Conservation (phyloP, 2,329 filamentous ascomycete genomes). For the Byssochlamys sp. region DNA sequence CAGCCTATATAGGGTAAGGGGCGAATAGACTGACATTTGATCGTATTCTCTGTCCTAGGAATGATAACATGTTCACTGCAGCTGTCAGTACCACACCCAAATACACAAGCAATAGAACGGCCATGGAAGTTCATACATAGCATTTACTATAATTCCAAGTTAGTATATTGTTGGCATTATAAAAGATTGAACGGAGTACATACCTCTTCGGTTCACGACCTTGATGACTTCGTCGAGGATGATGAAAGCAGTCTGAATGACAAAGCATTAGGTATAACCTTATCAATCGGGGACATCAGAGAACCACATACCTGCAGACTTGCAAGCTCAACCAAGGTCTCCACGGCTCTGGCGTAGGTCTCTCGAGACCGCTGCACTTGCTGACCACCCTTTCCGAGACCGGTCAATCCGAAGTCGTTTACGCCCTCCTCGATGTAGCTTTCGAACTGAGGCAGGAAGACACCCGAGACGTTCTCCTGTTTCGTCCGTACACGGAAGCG, state of each 20-base stretch:
- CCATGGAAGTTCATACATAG: conserved; percentile 55
- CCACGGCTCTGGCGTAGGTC: conserved; percentile 89
- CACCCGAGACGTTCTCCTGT: conserved; percentile 97
- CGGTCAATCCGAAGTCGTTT: conserved; percentile 92
- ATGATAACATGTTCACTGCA: conserved; percentile 64
- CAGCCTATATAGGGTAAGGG: conserved; percentile 3
- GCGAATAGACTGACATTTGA: conserved; percentile 62
- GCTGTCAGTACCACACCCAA: conserved; percentile 4
- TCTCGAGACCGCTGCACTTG: conserved; percentile 91
- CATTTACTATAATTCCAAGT: conserved; percentile 57
- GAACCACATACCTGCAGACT: conserved; percentile 60
- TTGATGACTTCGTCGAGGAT: conserved; percentile 98
- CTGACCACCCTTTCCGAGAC: conserved; percentile 90
- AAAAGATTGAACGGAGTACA: conserved; percentile 14
- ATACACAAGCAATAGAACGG: not conserved
- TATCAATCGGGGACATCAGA: not conserved
- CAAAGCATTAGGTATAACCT: conserved; percentile 8
- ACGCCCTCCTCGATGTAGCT: conserved; percentile 79
- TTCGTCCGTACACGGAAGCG: conserved; percentile 88
- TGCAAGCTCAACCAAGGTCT: conserved; percentile 87
- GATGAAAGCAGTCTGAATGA: conserved; percentile 72
- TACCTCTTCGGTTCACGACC: conserved; percentile 89
- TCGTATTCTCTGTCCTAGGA: conserved; percentile 96
- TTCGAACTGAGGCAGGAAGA: conserved; percentile 87
- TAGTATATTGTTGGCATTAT: conserved; percentile 9